phyloP scores from a whole-genome alignment of 2,329 filamentous ascomycete species.

The Dothideomycetes sp. region DNA sequence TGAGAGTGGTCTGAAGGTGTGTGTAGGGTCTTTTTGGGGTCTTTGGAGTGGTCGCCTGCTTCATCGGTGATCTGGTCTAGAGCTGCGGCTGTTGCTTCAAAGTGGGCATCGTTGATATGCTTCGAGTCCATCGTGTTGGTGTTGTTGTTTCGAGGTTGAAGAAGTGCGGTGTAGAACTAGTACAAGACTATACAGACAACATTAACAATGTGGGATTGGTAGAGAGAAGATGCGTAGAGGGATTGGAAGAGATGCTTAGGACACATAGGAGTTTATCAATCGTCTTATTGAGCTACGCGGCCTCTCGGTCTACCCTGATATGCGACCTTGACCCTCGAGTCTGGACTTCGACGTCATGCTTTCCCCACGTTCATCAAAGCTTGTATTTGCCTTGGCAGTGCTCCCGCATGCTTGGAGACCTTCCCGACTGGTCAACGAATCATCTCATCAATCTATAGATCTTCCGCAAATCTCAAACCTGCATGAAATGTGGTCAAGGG shows the following conservation, averaged over 20 bases:
- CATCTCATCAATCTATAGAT: no score
- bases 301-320: no score
- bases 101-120: slow-evolving; percentile 11
- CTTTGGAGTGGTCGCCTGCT: slow-evolving; percentile 11
- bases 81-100: slow-evolving; percentile 15
- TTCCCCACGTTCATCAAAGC: no score
- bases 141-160: no score
- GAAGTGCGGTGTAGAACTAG: neutral
- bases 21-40: slow-evolving; percentile 18
- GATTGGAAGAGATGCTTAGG: neutral
- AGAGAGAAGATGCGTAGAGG: neutral
- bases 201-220: neutral
- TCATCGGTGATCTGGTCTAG: slow-evolving; percentile 15
- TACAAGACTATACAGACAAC: neutral
- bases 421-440: no score
- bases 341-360: no score
- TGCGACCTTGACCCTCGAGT: no score
- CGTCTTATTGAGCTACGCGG: no score
- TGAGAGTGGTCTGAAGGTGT: slow-evolving; percentile 12
- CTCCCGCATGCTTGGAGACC: no score
- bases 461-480: no score
- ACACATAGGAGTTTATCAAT: neutral
- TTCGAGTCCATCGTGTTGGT: slow-evolving; percentile 7
- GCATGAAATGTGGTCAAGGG: no score
- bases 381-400: no score